Evolutionary conservation across 2,329 filamentous ascomycete genomes (phyloP), one percentile per base, ranked within the genome.

Genomic region (Alternaria metachromatica): DNA sequence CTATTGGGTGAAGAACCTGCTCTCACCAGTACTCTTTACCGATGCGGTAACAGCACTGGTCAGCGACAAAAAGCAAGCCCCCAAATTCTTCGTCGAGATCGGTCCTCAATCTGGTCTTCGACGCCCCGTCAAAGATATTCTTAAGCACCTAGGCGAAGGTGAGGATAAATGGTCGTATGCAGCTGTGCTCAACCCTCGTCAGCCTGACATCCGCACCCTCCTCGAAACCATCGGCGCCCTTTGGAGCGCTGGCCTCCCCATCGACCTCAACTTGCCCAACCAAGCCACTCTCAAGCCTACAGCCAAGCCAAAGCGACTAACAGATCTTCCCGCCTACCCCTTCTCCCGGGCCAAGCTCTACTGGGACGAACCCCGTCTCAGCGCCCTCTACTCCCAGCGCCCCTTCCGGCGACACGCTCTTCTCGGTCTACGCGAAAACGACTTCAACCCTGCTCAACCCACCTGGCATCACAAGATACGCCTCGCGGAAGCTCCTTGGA

Each of bases 391-490:
- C 48, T 55, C 55, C 15, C 25, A 53, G 18, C 53, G 56, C 6
- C 41, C 49, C 11, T 62, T 58, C 82, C 21, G 60, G 68, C 76
- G 58, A 49, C 56, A 66, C 75, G 78, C 60, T 20, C 54, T 66
- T 2, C 53, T 65, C 10, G 65, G 70, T 23, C 49, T 76, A 4
- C 25, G 55, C 12, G 64, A 54, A 23, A 54, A 63, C 18, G 61
- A 74, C 76, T 30, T 73, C 72, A 66, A 66, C 20, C 9, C 54
- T 3, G 37, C 26, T 2, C 48, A 58, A 44, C 73, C 77, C 0
- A 66, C 61, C 25, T 87, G 85, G 85, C 78, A 84, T 15, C 83
- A 84, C 51, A 73, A 84, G 18, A 74, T 85, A 10, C 76, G 78
- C 0, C 57, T 82, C 0, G 73, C 80, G 10, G 78, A 82, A 5